These are phyloP conservation scores for Hordeum pubiflorum DNA, from an alignment of 202 grass and related monocot species.

Conservation along the genomic window DNA sequence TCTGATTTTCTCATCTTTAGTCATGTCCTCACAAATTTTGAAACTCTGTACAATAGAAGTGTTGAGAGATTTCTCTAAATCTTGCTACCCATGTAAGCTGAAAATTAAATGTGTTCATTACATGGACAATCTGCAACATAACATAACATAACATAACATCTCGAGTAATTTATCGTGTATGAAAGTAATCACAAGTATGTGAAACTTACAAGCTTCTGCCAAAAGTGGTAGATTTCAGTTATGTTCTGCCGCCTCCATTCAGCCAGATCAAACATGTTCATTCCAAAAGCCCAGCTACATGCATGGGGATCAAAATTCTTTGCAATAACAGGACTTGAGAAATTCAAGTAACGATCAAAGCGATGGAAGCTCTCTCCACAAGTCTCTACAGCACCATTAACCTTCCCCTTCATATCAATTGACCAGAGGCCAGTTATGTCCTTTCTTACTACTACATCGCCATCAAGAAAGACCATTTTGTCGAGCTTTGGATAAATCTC, in stretches of 20 bases:
- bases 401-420: slow-evolving; percentile 66
- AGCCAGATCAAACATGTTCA: slow-evolving; percentile 82
- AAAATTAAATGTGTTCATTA: background rate
- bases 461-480: slow-evolving; percentile 84
- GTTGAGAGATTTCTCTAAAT: background rate
- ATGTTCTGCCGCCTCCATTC: slow-evolving; percentile 76
- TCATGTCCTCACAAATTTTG: background rate
- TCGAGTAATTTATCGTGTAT: background rate
- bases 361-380: slow-evolving; percentile 73
- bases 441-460: slow-evolving; percentile 76
- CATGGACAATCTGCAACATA: background rate
- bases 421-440: slow-evolving; percentile 71
- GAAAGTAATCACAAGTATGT: slow-evolving; percentile 4
- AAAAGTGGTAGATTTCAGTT: slow-evolving; percentile 62
- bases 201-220: slow-evolving; percentile 71
- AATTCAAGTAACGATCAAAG: slow-evolving; percentile 66
- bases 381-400: slow-evolving; percentile 82
- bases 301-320: slow-evolving; percentile 73
- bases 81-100: background rate
- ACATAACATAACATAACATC: no score
- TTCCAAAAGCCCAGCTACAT: slow-evolving; percentile 85
- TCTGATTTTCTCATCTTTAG: background rate
- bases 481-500: slow-evolving; percentile 82
- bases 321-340: slow-evolving; percentile 72
- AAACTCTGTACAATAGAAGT: background rate